Evolutionary conservation across 257 asterid species (phyloP).

Genomic region (Striga asiatica): DNA sequence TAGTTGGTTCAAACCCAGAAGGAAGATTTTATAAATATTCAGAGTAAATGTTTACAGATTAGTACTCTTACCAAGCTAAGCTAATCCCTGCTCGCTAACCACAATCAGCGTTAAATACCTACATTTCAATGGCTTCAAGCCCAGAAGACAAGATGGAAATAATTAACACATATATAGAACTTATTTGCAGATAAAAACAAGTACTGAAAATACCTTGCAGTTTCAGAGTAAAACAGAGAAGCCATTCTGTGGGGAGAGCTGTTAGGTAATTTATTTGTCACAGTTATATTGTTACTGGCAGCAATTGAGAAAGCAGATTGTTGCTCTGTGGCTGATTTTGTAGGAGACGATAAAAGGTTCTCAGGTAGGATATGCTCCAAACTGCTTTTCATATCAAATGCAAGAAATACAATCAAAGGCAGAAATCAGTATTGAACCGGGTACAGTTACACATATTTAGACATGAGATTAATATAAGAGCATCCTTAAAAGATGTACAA

Average conservation of each 20-base stretch:
- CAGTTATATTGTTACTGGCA: conserved; percentile 19
- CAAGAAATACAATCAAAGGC: not conserved
- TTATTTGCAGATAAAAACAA: not conserved
- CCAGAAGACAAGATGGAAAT: conserved; percentile 25
- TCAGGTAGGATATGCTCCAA: conserved; percentile 63
- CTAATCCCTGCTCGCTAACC: conserved; percentile 33
- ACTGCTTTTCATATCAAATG: conserved; percentile 28
- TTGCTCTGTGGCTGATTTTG: conserved; percentile 34
- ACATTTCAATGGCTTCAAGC: conserved; percentile 46
- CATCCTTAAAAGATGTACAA: not conserved
- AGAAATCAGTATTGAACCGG: no score
- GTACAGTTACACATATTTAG: no score
- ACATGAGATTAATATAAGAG: not conserved
- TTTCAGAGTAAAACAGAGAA: conserved; percentile 36
- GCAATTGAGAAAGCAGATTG: conserved; percentile 23
- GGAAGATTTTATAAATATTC: not conserved
- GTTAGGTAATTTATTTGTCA: conserved; percentile 30
- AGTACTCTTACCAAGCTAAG: conserved; percentile 39
- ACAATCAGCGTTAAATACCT: conserved; percentile 27
- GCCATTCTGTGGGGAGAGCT: conserved; percentile 32
- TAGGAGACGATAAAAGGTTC: conserved; percentile 60
- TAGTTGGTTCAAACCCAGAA: not conserved
- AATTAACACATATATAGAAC: not conserved
- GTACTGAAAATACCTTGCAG: conserved; percentile 31
- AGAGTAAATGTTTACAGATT: not conserved